These are phyloP conservation scores for Acer yangbiense DNA, from an alignment of 345 rosid species.

Conservation along the genomic window DNA sequence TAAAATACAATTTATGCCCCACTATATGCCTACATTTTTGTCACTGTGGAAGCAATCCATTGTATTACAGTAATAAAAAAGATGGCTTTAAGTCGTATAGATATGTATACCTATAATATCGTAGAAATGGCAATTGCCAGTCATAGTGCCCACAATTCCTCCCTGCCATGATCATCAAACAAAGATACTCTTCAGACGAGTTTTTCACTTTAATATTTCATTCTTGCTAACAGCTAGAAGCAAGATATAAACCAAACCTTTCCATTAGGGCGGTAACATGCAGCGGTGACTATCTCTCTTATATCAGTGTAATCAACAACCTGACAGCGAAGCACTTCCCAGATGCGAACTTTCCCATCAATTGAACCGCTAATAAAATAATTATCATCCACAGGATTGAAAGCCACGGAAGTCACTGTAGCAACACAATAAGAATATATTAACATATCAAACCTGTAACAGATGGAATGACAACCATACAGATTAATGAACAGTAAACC, in stretches of 20 bases:
- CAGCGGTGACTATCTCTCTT: constrained; percentile 75
- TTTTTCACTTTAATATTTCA: not conserved
- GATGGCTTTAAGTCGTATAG: too few species aligned
- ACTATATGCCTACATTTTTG: too few species aligned
- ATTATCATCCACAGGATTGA: constrained; percentile 63
- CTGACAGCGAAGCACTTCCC: constrained; percentile 55
- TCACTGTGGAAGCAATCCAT: too few species aligned
- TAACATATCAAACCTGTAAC: constrained; percentile 5
- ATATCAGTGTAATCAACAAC: constrained; percentile 67
- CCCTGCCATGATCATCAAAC: constrained; percentile 40
- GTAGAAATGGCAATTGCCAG: constrained; percentile 66
- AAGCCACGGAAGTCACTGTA: constrained; percentile 68
- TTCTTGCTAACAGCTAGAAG: not conserved
- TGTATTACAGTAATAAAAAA: too few species aligned
- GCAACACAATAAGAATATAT: not conserved
- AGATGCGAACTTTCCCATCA: constrained; percentile 75
- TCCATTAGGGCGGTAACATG: constrained; percentile 63
- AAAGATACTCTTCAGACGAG: constrained; percentile 15
- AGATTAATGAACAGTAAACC: not conserved
- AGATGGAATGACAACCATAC: not conserved
- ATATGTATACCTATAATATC: constrained; percentile 46
- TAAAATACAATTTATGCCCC: too few species aligned
- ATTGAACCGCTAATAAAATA: constrained; percentile 66
- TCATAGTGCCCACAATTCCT: constrained; percentile 69
- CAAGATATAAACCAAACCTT: constrained; percentile 42